A percentile compares a stretch with the other conserved stretches of the same genome.
phyloP scores from a whole-genome alignment of 352 stramenopile genomes.

The Pythium aphanidermatum region DNA sequence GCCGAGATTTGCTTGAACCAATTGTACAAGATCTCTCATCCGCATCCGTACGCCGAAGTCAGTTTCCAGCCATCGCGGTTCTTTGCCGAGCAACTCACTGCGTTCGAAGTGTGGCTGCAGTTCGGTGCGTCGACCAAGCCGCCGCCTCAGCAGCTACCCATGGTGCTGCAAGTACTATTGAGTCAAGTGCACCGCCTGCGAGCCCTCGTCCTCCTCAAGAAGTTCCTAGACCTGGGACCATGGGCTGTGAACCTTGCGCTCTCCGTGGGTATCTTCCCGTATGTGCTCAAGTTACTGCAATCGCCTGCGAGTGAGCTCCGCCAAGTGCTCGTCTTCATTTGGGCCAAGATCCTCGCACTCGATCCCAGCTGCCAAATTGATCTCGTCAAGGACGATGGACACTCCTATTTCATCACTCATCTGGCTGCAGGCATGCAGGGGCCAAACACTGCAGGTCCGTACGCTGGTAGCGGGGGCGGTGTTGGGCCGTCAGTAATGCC shows the following conservation, averaged over 20 bases:
- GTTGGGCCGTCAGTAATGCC: constrained; percentile 36
- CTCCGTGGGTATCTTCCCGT: constrained; percentile 97
- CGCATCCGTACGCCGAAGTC: constrained; percentile 55
- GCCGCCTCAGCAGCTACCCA: constrained; percentile 95
- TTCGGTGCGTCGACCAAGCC: constrained; percentile 89
- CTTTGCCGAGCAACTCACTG: constrained; percentile 97
- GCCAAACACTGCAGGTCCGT: neutral
- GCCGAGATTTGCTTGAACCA: constrained; percentile 97
- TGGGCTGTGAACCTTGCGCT: constrained; percentile 90
- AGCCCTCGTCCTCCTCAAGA: constrained; percentile 92
- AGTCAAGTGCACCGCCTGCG: constrained; percentile 96
- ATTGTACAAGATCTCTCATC: constrained; percentile 84
- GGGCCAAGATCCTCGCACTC: constrained; percentile 94
- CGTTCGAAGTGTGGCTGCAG: constrained; percentile 98
- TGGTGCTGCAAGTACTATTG: constrained; percentile 97
- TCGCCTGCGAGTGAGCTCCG: constrained; percentile 94
- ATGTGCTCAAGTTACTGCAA: constrained; percentile 97
- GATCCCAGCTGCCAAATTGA: constrained; percentile 95
- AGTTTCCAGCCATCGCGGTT: constrained; percentile 91
- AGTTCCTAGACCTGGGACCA: constrained; percentile 94
- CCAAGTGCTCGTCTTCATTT: constrained; percentile 92
- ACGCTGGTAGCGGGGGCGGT: constrained; percentile 8
- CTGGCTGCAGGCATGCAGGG: constrained; percentile 70
- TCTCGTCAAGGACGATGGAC: constrained; percentile 94
- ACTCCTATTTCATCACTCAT: constrained; percentile 96